Base-by-base conservation (phyloP, 495 filamentous ascomycete genomes). In the Neohortaea acidophila region DNA sequence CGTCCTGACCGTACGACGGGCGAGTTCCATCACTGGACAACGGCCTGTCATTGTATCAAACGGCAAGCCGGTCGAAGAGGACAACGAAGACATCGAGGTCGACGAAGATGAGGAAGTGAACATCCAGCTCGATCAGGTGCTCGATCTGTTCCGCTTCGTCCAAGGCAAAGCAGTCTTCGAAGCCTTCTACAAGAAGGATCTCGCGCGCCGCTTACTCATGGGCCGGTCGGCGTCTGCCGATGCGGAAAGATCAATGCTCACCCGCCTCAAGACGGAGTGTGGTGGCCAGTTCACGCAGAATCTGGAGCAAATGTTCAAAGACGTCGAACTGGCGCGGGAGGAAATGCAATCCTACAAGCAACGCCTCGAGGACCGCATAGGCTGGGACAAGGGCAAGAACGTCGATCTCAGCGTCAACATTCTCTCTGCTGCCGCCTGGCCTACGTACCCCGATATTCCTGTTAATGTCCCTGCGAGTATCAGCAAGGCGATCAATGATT, bases 271-370 rank as follows among this genome's bases (percentile, higher is more conserved):
- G 63, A 84, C 74, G 38, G 87, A 96, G 63, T 96, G 89, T 55
- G 91, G 91, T 19, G 76, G 81, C 2, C 76, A 68, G 46, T 96
- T 96, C 54, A 96, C 91, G 0, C 83, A 93, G 49, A 96, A 99
- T 51, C 68, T 99, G 2, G 89, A 99, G 57, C 80, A 84, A 23
- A 99, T 99, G 89, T 96, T 99, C 65, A 94, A 92, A 52, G 89
- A 99, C 51, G 81, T 94, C 57, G 86, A 93, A 44, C 67, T 94
- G 36, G 79, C 78, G 10, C 72, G 75, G 23, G 86, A 93, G 41
- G 84, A 91, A 51, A 84, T 93, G 67, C 41, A 57, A 3, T 75
- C 78, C 0, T 94, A 85, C 62, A 84, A 73, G 42, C 61, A 66
- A 18, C 55, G 66, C 13, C 55, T 67, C 35, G 63, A 64, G 24